phyloP scores from a whole-genome alignment of 495 filamentous ascomycete genomes.

The Ramalina intermedia region DNA sequence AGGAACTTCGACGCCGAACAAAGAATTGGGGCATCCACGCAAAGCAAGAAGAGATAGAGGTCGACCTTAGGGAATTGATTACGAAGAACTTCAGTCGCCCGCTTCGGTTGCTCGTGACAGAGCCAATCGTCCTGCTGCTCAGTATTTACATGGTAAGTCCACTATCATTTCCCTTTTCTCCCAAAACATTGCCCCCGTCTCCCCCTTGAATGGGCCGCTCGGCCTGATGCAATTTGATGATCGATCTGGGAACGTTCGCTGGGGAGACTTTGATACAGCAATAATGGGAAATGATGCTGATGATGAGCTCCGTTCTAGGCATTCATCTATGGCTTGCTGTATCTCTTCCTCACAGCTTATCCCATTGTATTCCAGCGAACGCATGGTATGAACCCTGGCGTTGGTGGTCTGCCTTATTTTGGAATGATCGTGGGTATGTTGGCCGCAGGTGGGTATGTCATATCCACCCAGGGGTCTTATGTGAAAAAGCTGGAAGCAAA shows the following conservation, averaged over 20 bases:
- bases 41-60: constrained; percentile 84
- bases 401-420: constrained; percentile 64
- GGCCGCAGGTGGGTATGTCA: constrained; percentile 48
- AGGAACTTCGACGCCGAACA: constrained; percentile 64
- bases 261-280: too few species aligned
- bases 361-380: constrained; percentile 64
- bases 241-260: too few species aligned
- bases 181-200: too few species aligned
- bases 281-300: too few species aligned
- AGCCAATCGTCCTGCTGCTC: constrained; percentile 63
- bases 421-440: constrained; percentile 67
- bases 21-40: constrained; percentile 91
- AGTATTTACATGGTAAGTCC: too few species aligned
- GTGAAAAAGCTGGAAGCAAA: constrained; percentile 55
- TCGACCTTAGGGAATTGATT: constrained; percentile 64
- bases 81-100: constrained; percentile 76
- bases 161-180: too few species aligned
- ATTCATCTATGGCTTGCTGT: constrained; percentile 70
- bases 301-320: constrained; percentile 31
- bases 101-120: constrained; percentile 60
- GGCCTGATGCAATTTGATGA: too few species aligned
- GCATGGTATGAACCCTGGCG: constrained; percentile 49
- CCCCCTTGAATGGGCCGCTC: too few species aligned
- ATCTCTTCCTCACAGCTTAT: constrained; percentile 70
- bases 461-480: constrained; percentile 48